Evolutionary conservation across 306 rosid genomes (phyloP), one percentile per base, ranked within the genome.

Genomic region (Hylodesmum podocarpum): DNA sequence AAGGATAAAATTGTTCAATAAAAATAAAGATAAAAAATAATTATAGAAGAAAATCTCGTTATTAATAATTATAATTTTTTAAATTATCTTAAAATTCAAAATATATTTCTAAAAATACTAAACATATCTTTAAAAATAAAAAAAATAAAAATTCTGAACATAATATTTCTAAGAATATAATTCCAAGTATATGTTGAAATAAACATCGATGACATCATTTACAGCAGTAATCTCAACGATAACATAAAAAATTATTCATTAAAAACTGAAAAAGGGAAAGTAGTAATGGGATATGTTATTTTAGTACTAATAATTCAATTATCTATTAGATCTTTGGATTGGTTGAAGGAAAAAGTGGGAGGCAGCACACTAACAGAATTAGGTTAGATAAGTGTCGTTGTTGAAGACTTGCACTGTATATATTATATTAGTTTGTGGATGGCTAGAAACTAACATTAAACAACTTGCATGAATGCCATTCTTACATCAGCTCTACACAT

Each of bases 391-490:
- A 71, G 27, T 33, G 77, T 0, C 28, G 29, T 37, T 8, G n/a
- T n/a, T n/a, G n/a, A n/a, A n/a, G n/a, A n/a, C n/a, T n/a, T n/a
- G 31, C 19, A 51, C 61, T 28, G 67, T 51, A 73, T 44, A 3
- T 33, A 33, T 7, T 33, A 33, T 33, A 33, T 33, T 33, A 33
- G 37, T 33, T 33, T 33, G 37, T 39, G 49, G 70, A 61, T 33
- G 21, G 33, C 50, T 3, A 59, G 2, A 1, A 41, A n/a, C n/a
- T n/a, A n/a, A 55, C 53, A 1, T 53, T 5, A 2, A 0, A 39
- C 31, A 64, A 53, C 54, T 80, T 63, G 51, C 69, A 36, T 16
- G 6, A 73, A 21, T 67, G 54, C 41, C 29, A n/a, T 65, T 80
- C 69, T 40, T 22, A 22, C 49, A 8, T 15, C 41, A 0, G 13